Evolutionary conservation across 257 asterid genomes (phyloP).

Genomic region (Gentiana straminea): DNA sequence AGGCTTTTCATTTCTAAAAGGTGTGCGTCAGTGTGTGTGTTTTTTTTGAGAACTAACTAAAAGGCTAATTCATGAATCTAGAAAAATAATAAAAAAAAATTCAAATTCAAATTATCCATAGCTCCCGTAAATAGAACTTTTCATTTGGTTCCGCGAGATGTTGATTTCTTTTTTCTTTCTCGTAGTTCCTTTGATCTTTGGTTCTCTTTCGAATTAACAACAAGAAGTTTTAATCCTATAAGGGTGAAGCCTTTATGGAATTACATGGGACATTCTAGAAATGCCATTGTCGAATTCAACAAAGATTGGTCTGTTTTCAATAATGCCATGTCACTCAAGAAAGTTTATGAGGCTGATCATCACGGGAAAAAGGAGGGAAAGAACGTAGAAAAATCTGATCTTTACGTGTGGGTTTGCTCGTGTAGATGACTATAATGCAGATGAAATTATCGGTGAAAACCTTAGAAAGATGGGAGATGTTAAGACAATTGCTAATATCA

Average conservation of each 20-base stretch:
- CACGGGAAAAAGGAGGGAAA: slow-evolving; percentile 57
- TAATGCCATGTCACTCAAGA: slow-evolving; percentile 75
- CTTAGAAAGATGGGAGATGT: slow-evolving; percentile 82
- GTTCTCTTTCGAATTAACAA: slow-evolving; percentile 15
- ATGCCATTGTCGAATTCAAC: slow-evolving; percentile 67
- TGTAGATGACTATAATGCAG: slow-evolving; percentile 59
- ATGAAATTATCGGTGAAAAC: slow-evolving; percentile 51
- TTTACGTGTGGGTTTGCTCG: slow-evolving; percentile 89
- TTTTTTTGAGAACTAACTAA: too few relatives aligned
- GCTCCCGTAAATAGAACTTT: too few relatives aligned
- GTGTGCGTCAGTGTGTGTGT: too few relatives aligned
- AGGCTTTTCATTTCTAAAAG: too few relatives aligned
- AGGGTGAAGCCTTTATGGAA: slow-evolving; percentile 80
- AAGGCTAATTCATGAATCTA: too few relatives aligned
- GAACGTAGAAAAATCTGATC: slow-evolving; percentile 27
- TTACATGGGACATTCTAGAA: slow-evolving; percentile 68
- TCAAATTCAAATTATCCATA: too few relatives aligned
- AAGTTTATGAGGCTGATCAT: slow-evolving; percentile 45
- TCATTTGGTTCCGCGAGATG: too few relatives aligned
- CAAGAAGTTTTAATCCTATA: slow-evolving; percentile 56
- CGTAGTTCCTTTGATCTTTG: too few relatives aligned
- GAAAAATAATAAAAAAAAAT: too few relatives aligned
- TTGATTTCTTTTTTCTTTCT: too few relatives aligned
- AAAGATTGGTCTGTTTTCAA: slow-evolving; percentile 81
- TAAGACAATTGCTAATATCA: slow-evolving; percentile 58